A percentile compares a stretch with the other conserved stretches of the same genome.
phyloP scores from a whole-genome alignment of 306 rosid genomes.

The Lathyrus tuberosus region DNA sequence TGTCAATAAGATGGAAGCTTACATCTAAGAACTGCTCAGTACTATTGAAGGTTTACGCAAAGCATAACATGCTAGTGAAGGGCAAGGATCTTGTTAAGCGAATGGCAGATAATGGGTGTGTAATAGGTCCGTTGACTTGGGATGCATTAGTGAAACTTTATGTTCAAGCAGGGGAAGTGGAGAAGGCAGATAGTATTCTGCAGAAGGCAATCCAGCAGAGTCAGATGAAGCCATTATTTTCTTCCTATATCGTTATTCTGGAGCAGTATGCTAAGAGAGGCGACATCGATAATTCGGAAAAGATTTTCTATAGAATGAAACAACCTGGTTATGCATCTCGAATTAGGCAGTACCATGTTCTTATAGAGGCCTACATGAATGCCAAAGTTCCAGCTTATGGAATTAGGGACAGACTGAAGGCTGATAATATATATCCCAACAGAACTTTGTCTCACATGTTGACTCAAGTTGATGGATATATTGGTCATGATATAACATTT shows the following conservation, averaged over 20 bases:
- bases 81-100: constrained; percentile 75
- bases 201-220: constrained; percentile 57
- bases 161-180: too few species aligned
- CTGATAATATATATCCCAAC: too few species aligned
- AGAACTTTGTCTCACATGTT: too few species aligned
- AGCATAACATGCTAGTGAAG: constrained; percentile 61
- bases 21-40: too few species aligned
- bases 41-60: constrained; percentile 69
- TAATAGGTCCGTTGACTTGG: constrained; percentile 65
- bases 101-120: constrained; percentile 63
- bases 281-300: constrained; percentile 80
- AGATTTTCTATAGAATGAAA: constrained; percentile 65
- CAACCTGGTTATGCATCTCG: constrained; percentile 55
- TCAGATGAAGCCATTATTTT: constrained; percentile 55
- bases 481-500: too few species aligned
- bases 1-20: too few species aligned
- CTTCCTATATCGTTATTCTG: constrained; percentile 53
- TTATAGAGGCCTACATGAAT: constrained; percentile 66
- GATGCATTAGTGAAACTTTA: too few species aligned
- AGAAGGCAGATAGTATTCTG: too few species aligned
- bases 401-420: too few species aligned
- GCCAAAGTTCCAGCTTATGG: too few species aligned
- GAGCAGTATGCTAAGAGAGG: constrained; percentile 76
- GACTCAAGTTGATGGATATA: too few species aligned
- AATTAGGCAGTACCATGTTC: constrained; percentile 52